phyloP scores from a whole-genome alignment of 768 basidiomycete genomes.

The Tricholoma furcatifolium region DNA sequence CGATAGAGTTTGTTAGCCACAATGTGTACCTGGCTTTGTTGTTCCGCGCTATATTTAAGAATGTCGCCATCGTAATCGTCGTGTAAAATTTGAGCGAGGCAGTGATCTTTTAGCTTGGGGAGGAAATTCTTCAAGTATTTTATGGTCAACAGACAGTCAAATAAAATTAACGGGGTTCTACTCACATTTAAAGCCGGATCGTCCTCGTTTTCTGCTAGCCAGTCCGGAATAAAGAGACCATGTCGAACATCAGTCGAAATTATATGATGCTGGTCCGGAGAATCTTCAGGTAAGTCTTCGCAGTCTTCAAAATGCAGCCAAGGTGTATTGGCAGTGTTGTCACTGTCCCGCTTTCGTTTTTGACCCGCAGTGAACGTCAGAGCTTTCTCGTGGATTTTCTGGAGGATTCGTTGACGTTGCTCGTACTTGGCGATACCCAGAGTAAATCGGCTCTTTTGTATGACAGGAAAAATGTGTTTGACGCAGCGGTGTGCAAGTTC shows the following conservation, averaged over 20 bases:
- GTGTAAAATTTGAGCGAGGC: slow-evolving; percentile 23
- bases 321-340: background rate
- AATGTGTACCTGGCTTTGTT: slow-evolving; percentile 14
- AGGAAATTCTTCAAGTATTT: slow-evolving; percentile 22
- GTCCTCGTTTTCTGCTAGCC: background rate
- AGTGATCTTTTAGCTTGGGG: slow-evolving; percentile 25
- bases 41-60: slow-evolving; percentile 13
- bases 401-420: slow-evolving; percentile 5
- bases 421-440: slow-evolving; percentile 22
- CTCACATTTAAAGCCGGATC: background rate
- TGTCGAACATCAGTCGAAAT: background rate
- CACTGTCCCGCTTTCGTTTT: background rate
- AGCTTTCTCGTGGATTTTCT: background rate
- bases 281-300: background rate
- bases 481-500: slow-evolving; percentile 33
- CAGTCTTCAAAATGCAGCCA: slow-evolving; percentile 3
- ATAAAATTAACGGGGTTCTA: background rate
- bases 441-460: too few species aligned
- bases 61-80: slow-evolving; percentile 15
- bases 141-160: background rate
- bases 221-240: background rate
- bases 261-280: background rate
- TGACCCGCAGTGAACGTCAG: background rate
- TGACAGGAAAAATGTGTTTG: slow-evolving; percentile 29
- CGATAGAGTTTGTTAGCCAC: slow-evolving; percentile 24